Evolutionary conservation across 2,329 filamentous ascomycete species (phyloP).

Genomic region (Neofusicoccum laricinum): DNA sequence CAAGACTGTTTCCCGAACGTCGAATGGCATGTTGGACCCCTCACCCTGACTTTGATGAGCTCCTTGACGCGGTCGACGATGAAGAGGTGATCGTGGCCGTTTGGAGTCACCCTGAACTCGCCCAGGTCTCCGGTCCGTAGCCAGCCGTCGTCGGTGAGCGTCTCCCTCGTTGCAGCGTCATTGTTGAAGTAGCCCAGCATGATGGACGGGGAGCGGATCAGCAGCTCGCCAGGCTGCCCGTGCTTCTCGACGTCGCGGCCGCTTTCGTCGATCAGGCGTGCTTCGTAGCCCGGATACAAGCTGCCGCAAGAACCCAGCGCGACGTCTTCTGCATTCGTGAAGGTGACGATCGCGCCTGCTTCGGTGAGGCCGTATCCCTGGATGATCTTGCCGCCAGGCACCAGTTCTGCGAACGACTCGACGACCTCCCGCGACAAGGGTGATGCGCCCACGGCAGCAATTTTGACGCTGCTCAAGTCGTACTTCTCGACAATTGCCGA

Average conservation of each 20-base stretch:
- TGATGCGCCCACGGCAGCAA: background rate
- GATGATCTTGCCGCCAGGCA: background rate
- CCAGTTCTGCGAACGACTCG: background rate
- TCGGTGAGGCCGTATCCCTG: constrained; percentile 10
- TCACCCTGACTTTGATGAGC: constrained; percentile 56
- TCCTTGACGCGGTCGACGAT: constrained; percentile 75
- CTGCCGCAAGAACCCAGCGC: background rate
- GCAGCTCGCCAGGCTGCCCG: constrained; percentile 63
- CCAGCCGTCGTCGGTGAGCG: constrained; percentile 63
- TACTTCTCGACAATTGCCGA: background rate
- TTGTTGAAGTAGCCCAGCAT: constrained; percentile 77
- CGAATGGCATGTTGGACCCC: background rate
- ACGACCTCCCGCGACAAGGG: background rate
- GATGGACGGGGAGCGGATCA: constrained; percentile 68
- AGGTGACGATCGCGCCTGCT: background rate
- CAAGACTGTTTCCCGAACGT: background rate
- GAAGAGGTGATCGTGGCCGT: constrained; percentile 56
- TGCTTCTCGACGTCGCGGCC: constrained; percentile 49
- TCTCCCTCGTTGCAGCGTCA: constrained; percentile 62
- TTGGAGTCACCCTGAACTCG: constrained; percentile 27
- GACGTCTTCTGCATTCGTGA: background rate
- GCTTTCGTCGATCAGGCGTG: constrained; percentile 62
- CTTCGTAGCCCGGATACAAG: constrained; percentile 62
- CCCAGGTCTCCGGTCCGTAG: constrained; percentile 70
- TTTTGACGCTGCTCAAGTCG: background rate